Evolutionary conservation across 192 early-diverging fungal genomes (phyloP).

Genomic region (Umbelopsis sp.): DNA sequence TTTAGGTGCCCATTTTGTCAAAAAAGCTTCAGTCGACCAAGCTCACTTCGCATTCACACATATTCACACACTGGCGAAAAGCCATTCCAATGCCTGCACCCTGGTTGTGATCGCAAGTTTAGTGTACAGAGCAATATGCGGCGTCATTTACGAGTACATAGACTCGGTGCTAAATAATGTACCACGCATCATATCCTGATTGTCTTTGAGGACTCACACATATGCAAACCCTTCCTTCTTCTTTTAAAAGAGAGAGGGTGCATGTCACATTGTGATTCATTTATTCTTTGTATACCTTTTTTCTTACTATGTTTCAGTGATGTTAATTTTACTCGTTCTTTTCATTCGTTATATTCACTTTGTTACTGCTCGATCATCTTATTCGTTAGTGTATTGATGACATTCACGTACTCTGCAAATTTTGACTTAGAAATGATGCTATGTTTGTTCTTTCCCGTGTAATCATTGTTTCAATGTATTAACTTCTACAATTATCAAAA

Average conservation of each 20-base stretch:
- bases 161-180: neutral
- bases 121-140: slow-evolving; percentile 72
- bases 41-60: slow-evolving; percentile 58
- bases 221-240: neutral
- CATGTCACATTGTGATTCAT: slow-evolving; percentile 6
- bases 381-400: no score
- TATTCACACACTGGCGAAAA: slow-evolving; percentile 49
- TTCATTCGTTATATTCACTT: neutral
- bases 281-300: slow-evolving; percentile 18
- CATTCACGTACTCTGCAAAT: no score
- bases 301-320: neutral
- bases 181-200: no score
- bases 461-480: no score
- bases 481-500: no score
- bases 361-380: no score
- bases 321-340: neutral
- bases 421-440: no score
- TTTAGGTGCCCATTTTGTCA: slow-evolving; percentile 62
- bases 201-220: no score
- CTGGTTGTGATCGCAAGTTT: slow-evolving; percentile 46
- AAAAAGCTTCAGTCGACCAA: slow-evolving; percentile 69
- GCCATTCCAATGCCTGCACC: slow-evolving; percentile 37
- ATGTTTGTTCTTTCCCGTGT: no score
- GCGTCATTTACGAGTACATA: slow-evolving; percentile 29
- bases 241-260: neutral